Conservation (phyloP, 768 basidiomycete species). For the Mycena venus region DNA sequence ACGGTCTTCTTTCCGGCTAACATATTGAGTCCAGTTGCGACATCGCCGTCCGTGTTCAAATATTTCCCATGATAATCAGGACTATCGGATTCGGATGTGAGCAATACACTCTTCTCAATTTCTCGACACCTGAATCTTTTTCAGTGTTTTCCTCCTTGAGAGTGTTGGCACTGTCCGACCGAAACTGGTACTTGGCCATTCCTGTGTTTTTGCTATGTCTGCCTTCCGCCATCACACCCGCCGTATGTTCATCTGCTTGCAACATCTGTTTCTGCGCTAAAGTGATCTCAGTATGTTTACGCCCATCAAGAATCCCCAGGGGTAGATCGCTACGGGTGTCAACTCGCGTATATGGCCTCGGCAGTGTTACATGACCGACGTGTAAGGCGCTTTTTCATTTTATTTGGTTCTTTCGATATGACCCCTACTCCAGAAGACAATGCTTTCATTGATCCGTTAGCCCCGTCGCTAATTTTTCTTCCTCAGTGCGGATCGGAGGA, state of each 20-base stretch:
- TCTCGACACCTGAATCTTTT: neutral
- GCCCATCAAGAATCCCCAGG: conserved; percentile 24
- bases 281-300: conserved; percentile 27
- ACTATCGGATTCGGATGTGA: conserved; percentile 41
- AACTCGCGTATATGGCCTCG: conserved; percentile 30
- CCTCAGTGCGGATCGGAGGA: conserved; percentile 43
- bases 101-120: neutral
- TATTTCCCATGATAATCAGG: conserved; percentile 46
- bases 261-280: neutral
- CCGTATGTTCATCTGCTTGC: conserved; percentile 32
- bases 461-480: neutral
- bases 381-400: conserved; percentile 4
- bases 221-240: conserved; percentile 43
- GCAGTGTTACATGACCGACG: conserved; percentile 26
- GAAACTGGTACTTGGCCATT: conserved; percentile 39
- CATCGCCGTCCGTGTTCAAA: conserved; percentile 47
- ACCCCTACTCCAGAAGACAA: neutral
- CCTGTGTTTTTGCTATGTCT: conserved; percentile 44
- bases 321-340: conserved; percentile 29
- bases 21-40: conserved; percentile 39
- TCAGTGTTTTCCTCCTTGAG: conserved; percentile 47
- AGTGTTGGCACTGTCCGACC: conserved; percentile 42
- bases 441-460: no score
- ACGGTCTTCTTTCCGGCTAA: neutral
- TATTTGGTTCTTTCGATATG: neutral